Evolutionary conservation across 2,329 filamentous ascomycete genomes (phyloP).

Genomic region (Sphaceloma murrayae): DNA sequence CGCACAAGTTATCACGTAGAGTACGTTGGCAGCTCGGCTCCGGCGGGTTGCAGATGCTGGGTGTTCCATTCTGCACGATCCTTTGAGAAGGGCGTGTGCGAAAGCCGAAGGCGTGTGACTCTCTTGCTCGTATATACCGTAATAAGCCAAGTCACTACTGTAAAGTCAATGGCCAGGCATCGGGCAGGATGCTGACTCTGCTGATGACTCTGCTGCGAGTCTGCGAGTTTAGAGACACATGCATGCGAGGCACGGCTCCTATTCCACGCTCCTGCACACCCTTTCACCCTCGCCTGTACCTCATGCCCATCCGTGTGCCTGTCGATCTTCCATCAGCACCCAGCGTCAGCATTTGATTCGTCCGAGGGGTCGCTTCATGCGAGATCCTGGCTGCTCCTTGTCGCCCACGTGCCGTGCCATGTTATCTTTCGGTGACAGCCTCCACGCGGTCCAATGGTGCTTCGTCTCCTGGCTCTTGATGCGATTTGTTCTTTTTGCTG

Average conservation of each 20-base stretch:
- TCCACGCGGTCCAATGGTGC: too few relatives aligned
- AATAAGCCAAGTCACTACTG: too few relatives aligned
- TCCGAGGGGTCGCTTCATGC: not conserved
- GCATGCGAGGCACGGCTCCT: too few relatives aligned
- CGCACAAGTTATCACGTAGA: too few relatives aligned
- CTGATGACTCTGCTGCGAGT: too few relatives aligned
- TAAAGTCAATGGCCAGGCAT: too few relatives aligned
- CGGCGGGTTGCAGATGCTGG: not conserved
- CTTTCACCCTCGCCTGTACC: not conserved
- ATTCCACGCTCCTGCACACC: not conserved
- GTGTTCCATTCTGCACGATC: not conserved
- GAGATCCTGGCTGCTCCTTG: not conserved
- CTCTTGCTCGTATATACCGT: not conserved
- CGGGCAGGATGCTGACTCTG: too few relatives aligned
- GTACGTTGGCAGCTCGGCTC: not conserved
- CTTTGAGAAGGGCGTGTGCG: not conserved
- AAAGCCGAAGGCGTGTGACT: not conserved
- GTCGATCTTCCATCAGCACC: not conserved
- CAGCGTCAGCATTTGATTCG: not conserved
- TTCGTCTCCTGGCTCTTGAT: too few relatives aligned
- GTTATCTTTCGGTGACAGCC: too few relatives aligned
- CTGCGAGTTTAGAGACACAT: too few relatives aligned
- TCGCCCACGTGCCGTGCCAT: conserved; percentile 3
- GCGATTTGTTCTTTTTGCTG: too few relatives aligned
- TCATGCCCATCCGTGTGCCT: too few relatives aligned